Evolutionary conservation across 257 asterid genomes (phyloP), one percentile per base, ranked within the genome.

Genomic region (Solanum dulcamara): DNA sequence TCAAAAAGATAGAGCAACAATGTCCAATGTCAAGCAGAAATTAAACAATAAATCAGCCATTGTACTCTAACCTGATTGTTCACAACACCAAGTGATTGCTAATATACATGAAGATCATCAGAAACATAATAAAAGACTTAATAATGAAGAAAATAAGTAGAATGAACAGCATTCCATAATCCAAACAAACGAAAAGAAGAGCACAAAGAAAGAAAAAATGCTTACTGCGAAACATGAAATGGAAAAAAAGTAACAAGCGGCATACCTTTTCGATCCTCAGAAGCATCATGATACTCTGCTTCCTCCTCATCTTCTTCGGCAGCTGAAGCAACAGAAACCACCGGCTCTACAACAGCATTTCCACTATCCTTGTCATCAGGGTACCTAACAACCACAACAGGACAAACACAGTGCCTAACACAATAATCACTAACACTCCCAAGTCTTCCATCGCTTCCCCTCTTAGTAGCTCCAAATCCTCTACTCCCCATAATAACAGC

Each of bases 361-460:
- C 86, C 91, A 4, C 4, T 84, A 2, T 90, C 95, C 90, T 91
- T 93, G 81, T 94, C 97, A 83, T 92, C 98, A 14, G 96, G 95
- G 82, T 90, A 94, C 75, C 98, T 89, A 20, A 95, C 97, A 20
- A 95, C 98, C 81, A 95, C 98, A 30, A 95, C 98, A 22, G 98
- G 98, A 80, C 98, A 95, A 15, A 95, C 98, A 62, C 97, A 95
- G 85, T 95, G 98, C 94, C 98, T 93, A 12, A 95, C 98, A 87
- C 98, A 95, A 89, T 95, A 95, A 93, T 95, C 98, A 90, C 98
- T 95, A 2, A 95, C 97, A 88, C 98, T 95, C 38, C 98, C 98
- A 40, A 95, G 94, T 93, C 98, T 91, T 42, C 93, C 97, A 87
- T 93, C 91, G 60, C 88, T 91, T 11, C 96, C 97, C 81, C 89